These are phyloP conservation scores for Rhododendron ferrugineum DNA, from an alignment of 148 eudicot species.

Conservation along the genomic window DNA sequence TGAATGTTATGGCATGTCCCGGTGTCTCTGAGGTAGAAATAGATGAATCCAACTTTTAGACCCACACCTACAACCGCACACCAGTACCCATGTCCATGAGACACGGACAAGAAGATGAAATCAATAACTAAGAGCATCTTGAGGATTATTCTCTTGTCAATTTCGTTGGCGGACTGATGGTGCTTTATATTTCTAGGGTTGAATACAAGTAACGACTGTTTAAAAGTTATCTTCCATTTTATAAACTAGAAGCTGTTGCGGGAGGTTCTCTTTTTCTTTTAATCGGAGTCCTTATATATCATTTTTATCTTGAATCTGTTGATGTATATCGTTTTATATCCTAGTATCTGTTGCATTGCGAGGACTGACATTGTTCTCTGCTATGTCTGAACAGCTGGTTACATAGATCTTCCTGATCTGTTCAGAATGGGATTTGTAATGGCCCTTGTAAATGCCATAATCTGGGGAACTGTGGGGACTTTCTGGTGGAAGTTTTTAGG, in stretches of 20 bases:
- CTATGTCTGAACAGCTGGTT: constrained; percentile 63
- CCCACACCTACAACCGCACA: not conserved
- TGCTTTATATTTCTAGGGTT: not conserved
- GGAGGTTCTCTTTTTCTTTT: not conserved
- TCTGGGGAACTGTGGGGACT: constrained; percentile 73
- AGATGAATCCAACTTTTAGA: not conserved
- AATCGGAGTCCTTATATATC: not conserved
- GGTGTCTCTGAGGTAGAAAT: not conserved
- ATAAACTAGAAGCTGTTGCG: not conserved
- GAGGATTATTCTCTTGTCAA: not conserved
- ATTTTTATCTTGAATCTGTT: not conserved
- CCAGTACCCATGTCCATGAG: not conserved
- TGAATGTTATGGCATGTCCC: not conserved
- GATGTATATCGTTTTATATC: not conserved
- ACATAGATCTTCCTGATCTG: constrained; percentile 84
- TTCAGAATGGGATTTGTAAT: constrained; percentile 69
- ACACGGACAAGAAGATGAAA: not conserved
- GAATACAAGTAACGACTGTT: not conserved
- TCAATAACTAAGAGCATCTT: not conserved
- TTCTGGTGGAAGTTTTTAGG: constrained; percentile 96
- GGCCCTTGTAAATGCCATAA: constrained; percentile 57
- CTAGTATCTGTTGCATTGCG: not conserved
- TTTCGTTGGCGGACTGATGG: not conserved
- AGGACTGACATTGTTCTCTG: constrained; percentile 3
- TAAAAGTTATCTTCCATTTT: not conserved